Evolutionary conservation across 2,329 filamentous ascomycete species (phyloP), one percentile per base, ranked within the genome.

Genomic region (Xylariaceae sp.): DNA sequence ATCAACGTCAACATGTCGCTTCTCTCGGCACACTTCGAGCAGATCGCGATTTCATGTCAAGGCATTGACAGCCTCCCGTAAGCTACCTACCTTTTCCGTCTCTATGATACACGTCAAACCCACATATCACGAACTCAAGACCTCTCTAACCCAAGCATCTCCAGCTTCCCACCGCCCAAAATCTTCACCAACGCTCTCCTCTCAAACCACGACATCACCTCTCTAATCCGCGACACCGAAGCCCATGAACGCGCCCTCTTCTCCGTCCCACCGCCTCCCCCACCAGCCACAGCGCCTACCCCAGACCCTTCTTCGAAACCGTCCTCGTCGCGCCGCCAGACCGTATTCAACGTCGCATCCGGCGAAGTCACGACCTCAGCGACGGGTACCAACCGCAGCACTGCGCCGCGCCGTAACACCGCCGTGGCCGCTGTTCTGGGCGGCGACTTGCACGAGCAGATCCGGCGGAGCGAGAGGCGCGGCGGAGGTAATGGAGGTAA

Each of bases 151-250:
- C 6, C 22, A 19, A n/a, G 23, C 11, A 5, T 4, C 12, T 22
- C 27, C 54, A 94, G 89, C 25, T 97, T 97, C 58, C 88, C 88
- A 33, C 81, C 81, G 2, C 88, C 92, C n/a, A 94, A 88, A 60
- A 90, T 93, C 61, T 98, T 97, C 70, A 93, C 91, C 56, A 96
- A 95, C 65, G 90, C 93, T 25, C 78, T 98, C 32, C 82, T 97
- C 39, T 83, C 85, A 45, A 83, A 83, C 55, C 85, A 91, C 66
- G 93, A 98, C 66, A 97, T 98, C 57, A 97, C 93, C 4, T 81
- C 88, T 11, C 74, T 98, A 38, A 96, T 98, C 60, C 87, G 93
- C 49, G 93, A 98, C 65, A 96, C 92, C 3, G 93, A 98, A 67
- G 72, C 86, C 19, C 92, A 97, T 69, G 93, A 98, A 67, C 86